phyloP scores from a whole-genome alignment of 208 protist species.

The Borovskyia barvae region DNA sequence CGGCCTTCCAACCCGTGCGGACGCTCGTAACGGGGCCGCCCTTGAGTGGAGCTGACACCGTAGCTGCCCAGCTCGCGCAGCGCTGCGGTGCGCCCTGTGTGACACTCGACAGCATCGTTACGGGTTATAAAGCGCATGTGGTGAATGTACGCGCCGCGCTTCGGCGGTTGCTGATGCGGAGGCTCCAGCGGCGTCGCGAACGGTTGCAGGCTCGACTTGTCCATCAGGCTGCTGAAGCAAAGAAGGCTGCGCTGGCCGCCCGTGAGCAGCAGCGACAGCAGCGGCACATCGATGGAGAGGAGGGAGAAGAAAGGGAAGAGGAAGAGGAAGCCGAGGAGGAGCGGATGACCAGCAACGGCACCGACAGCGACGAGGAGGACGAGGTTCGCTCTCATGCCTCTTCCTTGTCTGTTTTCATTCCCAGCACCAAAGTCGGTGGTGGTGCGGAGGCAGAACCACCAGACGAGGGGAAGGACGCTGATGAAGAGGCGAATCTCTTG shows the following conservation, averaged over 20 bases:
- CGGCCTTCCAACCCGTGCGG: conserved; percentile 53
- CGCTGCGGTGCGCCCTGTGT: conserved; percentile 69
- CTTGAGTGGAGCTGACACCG: conserved; percentile 48
- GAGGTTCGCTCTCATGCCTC: conserved; percentile 1
- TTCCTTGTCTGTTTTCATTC: conserved; percentile 9
- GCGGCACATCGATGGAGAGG: conserved; percentile 17
- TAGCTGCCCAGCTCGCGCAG: conserved; percentile 42
- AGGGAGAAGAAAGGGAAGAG: conserved; percentile 7
- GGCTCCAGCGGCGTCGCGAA: conserved; percentile 56
- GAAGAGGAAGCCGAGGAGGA: conserved; percentile 9
- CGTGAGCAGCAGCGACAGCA: conserved; percentile 30
- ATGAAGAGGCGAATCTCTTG: conserved; percentile 17
- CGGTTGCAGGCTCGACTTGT: conserved; percentile 39
- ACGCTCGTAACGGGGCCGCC: conserved; percentile 87
- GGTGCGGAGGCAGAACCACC: background rate
- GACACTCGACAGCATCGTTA: conserved; percentile 36
- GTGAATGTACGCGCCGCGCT: conserved; percentile 46
- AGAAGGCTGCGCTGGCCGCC: conserved; percentile 7
- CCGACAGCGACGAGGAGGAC: background rate
- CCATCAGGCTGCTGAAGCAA: conserved; percentile 25
- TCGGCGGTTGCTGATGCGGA: conserved; percentile 38
- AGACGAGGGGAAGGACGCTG: conserved; percentile 13
- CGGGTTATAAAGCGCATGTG: conserved; percentile 50
- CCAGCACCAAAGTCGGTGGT: background rate
- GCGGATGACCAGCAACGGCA: background rate